These are phyloP conservation scores for Lenwebbia sp. DNA, from an alignment of 345 rosid genomes.

Conservation along the genomic window DNA sequence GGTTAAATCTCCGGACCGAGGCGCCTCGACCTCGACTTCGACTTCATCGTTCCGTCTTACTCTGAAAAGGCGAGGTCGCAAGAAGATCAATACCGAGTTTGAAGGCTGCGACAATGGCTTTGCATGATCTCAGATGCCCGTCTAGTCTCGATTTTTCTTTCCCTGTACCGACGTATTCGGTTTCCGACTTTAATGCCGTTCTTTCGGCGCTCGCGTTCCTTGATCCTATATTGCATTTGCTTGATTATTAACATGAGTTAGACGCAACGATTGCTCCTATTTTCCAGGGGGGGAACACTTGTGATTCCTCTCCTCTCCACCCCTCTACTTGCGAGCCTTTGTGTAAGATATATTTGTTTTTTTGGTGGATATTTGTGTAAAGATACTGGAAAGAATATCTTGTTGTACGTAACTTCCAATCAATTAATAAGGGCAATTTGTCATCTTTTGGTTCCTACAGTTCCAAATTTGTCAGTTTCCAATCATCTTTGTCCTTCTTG, in stretches of 20 bases:
- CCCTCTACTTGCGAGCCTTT: background rate
- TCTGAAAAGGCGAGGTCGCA: background rate
- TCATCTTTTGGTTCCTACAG: background rate
- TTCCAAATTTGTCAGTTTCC: background rate
- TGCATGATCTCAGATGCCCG: background rate
- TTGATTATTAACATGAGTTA: background rate
- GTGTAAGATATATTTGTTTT: background rate
- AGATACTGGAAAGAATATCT: background rate
- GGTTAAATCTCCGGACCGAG: background rate
- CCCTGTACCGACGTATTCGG: fast-evolving
- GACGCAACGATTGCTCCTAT: background rate
- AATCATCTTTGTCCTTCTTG: background rate
- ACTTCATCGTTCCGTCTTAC: background rate
- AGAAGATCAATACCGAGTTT: background rate
- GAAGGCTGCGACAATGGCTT: background rate
- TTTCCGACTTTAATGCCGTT: fast-evolving
- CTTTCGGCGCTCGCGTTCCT: background rate
- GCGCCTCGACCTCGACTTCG: background rate
- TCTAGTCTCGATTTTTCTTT: background rate
- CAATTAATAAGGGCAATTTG: background rate
- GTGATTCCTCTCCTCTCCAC: background rate
- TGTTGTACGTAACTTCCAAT: background rate
- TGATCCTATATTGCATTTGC: background rate
- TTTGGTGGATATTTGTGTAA: too few relatives aligned
- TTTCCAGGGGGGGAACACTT: background rate